Evolutionary conservation across 345 rosid species (phyloP).

Genomic region (Isatis tinctoria): DNA sequence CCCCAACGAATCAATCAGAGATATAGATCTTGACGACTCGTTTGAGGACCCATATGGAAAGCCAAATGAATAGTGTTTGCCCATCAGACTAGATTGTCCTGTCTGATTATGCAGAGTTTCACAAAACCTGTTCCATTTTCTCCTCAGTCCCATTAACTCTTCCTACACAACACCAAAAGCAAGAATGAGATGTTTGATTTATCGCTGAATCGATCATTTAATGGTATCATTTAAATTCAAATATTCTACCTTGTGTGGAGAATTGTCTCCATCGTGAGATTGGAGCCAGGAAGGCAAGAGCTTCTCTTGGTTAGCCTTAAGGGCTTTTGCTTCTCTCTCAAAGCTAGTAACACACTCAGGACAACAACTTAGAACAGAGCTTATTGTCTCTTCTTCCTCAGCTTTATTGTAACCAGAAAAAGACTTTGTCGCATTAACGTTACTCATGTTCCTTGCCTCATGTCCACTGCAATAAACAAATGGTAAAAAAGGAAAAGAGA

Average conservation of each 20-base stretch:
- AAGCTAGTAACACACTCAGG: slow-evolving; percentile 62
- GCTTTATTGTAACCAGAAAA: slow-evolving; percentile 32
- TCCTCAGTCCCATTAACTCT: slow-evolving; percentile 49
- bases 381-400: slow-evolving; percentile 47
- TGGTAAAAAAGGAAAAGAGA: not conserved
- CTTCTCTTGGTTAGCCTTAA: slow-evolving; percentile 48
- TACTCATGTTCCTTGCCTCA: slow-evolving; percentile 38
- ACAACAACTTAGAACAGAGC: slow-evolving; percentile 46
- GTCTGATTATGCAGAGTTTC: slow-evolving; percentile 37
- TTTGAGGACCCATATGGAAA: slow-evolving; percentile 45
- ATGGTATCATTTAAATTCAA: not conserved
- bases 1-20: slow-evolving; percentile 41
- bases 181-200: not conserved
- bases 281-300: slow-evolving; percentile 70
- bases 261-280: slow-evolving; percentile 32
- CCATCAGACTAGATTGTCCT: slow-evolving; percentile 7
- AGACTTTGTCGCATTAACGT: slow-evolving; percentile 46
- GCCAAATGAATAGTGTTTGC: not conserved
- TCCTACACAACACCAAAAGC: slow-evolving; percentile 39
- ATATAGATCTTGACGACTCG: slow-evolving; percentile 29
- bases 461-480: slow-evolving; percentile 46
- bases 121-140: slow-evolving; percentile 74
- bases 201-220: not conserved
- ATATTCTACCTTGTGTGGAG: slow-evolving; percentile 46
- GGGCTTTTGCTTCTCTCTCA: slow-evolving; percentile 57